phyloP scores from a whole-genome alignment of 2,329 filamentous ascomycete species.

The Fusarium coffeatum region DNA sequence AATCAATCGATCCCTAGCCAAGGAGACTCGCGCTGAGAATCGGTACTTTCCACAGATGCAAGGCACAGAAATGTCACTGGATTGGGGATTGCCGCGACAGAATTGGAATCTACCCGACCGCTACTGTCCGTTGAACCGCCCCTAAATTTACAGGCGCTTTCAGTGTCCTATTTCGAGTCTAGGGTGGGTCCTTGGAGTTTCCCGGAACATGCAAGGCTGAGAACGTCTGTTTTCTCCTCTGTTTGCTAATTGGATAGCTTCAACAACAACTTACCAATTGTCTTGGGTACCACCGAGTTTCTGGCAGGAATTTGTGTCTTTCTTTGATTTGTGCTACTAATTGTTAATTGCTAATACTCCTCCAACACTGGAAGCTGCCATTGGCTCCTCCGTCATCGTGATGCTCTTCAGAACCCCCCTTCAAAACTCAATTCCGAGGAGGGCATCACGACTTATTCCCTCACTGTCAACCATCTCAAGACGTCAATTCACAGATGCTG shows the following conservation, averaged over 20 bases:
- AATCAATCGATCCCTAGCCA: constrained; percentile 8
- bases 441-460: constrained; percentile 14
- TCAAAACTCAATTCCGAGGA: constrained; percentile 13
- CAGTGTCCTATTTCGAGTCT: constrained; percentile 9
- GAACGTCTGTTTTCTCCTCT: constrained; percentile 13
- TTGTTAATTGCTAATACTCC: constrained; percentile 1
- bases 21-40: constrained; percentile 1
- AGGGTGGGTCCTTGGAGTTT: constrained; percentile 14
- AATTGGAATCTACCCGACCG: constrained; percentile 1
- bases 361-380: background rate
- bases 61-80: constrained; percentile 22
- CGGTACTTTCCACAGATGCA: constrained; percentile 23
- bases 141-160: constrained; percentile 5
- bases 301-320: background rate
- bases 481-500: constrained; percentile 53
- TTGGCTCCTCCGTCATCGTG: constrained; percentile 17
- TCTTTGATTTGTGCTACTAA: background rate
- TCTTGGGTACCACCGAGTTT: constrained; percentile 3
- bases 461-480: constrained; percentile 26
- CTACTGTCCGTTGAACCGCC: constrained; percentile 30
- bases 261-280: constrained; percentile 28
- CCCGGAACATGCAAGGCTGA: constrained; percentile 41
- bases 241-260: constrained; percentile 38
- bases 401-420: constrained; percentile 20
- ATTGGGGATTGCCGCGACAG: constrained; percentile 2